phyloP scores from a whole-genome alignment of 352 stramenopile genomes.

The Globisporangium paroecandrum region DNA sequence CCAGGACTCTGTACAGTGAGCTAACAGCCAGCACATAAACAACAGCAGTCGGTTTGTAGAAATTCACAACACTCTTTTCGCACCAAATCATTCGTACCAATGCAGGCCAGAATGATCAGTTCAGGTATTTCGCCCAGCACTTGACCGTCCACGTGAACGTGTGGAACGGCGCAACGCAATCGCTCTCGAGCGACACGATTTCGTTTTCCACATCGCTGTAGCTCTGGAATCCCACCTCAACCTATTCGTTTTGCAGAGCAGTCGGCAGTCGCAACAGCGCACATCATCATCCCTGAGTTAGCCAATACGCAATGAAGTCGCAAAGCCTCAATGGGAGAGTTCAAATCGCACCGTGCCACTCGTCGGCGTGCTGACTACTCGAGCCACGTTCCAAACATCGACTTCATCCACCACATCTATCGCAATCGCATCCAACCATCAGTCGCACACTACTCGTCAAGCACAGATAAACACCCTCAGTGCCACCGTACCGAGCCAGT shows the following conservation, averaged over 20 bases:
- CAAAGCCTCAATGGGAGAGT: neutral
- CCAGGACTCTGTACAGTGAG: conserved; percentile 56
- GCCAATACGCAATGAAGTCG: neutral
- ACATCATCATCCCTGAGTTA: neutral
- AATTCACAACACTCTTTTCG: neutral
- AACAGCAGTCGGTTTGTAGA: neutral
- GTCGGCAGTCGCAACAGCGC: neutral
- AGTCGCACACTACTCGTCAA: neutral
- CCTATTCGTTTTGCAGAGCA: neutral
- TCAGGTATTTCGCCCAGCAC: conserved; percentile 72
- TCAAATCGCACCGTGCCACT: neutral
- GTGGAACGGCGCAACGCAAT: conserved; percentile 58
- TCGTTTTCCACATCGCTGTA: conserved; percentile 50
- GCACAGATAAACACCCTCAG: neutral
- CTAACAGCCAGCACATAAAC: conserved; percentile 19
- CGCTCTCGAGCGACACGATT: conserved; percentile 42
- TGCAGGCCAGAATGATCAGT: conserved; percentile 64
- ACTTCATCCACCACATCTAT: conserved; percentile 15
- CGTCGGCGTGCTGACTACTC: neutral
- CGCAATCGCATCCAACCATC: neutral
- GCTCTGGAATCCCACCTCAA: conserved; percentile 52
- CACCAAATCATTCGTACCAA: conserved; percentile 25
- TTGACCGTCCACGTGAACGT: conserved; percentile 71
- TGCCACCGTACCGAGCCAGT: conserved; percentile 11
- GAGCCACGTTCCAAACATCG: conserved; percentile 12